Percentiles rank a stretch among this genome's conserved stretches.
Conservation (phyloP, 495 filamentous ascomycete genomes). For the Neurospora intermedia region DNA sequence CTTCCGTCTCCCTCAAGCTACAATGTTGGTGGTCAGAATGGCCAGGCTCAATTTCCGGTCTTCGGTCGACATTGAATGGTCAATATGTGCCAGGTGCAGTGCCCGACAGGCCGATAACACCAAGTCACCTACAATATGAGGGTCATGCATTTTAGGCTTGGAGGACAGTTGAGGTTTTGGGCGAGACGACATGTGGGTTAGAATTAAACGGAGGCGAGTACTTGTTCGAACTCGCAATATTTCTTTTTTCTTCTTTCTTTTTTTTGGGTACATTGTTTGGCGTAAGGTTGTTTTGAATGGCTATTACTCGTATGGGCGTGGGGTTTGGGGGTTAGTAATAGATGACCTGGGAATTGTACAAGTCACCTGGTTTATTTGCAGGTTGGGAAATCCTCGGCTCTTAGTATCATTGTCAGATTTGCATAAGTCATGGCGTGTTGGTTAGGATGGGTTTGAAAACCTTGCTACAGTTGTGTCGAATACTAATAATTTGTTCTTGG, state of each 20-base stretch:
- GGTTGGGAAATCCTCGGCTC: background rate
- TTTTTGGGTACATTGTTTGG: background rate
- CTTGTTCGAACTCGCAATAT: background rate
- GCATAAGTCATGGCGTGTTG: background rate
- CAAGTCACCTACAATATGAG: constrained; percentile 23
- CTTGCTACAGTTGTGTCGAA: background rate
- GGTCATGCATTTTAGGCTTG: constrained; percentile 29
- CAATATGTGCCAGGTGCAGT: constrained; percentile 18
- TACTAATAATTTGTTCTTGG: background rate
- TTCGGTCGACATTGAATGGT: constrained; percentile 19
- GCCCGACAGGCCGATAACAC: constrained; percentile 16
- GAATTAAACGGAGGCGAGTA: background rate
- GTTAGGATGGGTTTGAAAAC: background rate
- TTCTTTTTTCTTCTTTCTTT: background rate
- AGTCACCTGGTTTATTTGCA: background rate
- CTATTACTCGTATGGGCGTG: background rate
- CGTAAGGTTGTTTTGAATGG: background rate
- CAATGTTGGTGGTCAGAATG: constrained; percentile 18
- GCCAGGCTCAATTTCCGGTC: constrained; percentile 19
- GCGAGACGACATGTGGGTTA: background rate
- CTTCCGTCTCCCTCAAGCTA: constrained; percentile 11
- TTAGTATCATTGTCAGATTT: background rate
- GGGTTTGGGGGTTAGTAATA: background rate
- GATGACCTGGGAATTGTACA: background rate
- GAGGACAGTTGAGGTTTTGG: background rate